phyloP scores from a whole-genome alignment of 192 early-diverging fungal species.

The Rhizophagus prolifer region DNA sequence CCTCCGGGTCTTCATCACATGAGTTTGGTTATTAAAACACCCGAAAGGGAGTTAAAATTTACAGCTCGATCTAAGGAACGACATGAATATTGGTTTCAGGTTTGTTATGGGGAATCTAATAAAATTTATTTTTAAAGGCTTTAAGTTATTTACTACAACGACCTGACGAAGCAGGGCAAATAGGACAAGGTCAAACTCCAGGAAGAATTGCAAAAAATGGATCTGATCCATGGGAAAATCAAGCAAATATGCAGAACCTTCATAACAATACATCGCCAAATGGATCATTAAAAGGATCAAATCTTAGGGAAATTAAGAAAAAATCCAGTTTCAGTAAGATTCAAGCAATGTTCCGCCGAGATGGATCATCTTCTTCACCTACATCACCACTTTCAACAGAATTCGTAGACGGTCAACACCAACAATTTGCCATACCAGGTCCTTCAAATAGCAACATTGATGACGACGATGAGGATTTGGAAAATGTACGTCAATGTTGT shows the following conservation, averaged over 20 bases:
- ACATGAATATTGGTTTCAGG: constrained; percentile 74
- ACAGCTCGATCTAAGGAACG: constrained; percentile 63
- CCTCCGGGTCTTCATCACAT: constrained; percentile 49
- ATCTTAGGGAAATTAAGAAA: background rate
- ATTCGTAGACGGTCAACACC: background rate
- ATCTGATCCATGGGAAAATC: constrained; percentile 24
- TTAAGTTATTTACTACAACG: constrained; percentile 19
- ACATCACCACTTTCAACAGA: constrained; percentile 10
- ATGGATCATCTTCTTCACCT: constrained; percentile 1
- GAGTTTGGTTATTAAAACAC: constrained; percentile 68
- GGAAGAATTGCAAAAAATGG: background rate
- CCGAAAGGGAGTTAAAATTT: constrained; percentile 69
- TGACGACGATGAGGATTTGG: constrained; percentile 23
- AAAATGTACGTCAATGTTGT: constrained; percentile 28
- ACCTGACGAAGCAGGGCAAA: background rate
- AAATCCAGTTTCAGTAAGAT: constrained; percentile 28
- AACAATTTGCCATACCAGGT: background rate
- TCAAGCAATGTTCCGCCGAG: constrained; percentile 17
- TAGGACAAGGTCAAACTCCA: background rate
- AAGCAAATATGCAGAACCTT: background rate
- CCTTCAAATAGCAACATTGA: background rate
- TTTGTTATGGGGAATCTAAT: constrained; percentile 22
- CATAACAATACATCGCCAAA: background rate
- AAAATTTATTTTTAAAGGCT: constrained; percentile 5
- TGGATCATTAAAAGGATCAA: background rate